Evolutionary conservation across 176 grass and related monocot genomes (phyloP).

Genomic region (Oryza meyeriana): DNA sequence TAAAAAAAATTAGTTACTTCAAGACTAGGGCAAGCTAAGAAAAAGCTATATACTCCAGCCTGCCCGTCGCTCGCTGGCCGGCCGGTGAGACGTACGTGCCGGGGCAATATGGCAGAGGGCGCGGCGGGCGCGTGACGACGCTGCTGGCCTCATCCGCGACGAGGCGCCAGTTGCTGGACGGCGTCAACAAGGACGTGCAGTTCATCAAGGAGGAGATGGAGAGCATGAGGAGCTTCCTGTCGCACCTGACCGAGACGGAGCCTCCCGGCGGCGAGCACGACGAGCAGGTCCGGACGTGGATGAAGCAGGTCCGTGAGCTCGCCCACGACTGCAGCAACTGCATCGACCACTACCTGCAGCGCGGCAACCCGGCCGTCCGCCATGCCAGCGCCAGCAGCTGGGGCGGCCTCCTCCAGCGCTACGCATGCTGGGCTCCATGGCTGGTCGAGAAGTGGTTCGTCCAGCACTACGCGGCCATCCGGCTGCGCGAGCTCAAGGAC

Average conservation of each 20-base stretch:
- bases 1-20: too few species aligned
- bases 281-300: conserved; percentile 5
- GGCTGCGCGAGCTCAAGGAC: too few species aligned
- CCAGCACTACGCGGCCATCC: too few species aligned
- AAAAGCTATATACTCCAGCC: too few species aligned
- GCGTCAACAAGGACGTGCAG: neutral
- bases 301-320: neutral
- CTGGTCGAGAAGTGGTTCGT: too few species aligned
- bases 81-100: too few species aligned
- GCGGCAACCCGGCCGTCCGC: neutral
- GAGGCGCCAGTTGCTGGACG: neutral
- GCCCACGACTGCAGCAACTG: neutral
- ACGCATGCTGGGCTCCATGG: too few species aligned
- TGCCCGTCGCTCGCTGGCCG: too few species aligned
- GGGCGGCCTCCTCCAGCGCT: too few species aligned
- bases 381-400: neutral
- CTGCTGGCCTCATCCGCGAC: neutral
- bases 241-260: neutral
- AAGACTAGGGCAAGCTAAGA: too few species aligned
- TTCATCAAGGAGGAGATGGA: conserved; percentile 22
- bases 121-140: neutral
- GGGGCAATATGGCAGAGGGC: neutral
- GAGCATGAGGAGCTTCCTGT: conserved; percentile 19
- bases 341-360: neutral
- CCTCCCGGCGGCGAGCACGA: neutral